Conservation (phyloP, 192 early-diverging fungal genomes). For the Powellomyces hirtus region DNA sequence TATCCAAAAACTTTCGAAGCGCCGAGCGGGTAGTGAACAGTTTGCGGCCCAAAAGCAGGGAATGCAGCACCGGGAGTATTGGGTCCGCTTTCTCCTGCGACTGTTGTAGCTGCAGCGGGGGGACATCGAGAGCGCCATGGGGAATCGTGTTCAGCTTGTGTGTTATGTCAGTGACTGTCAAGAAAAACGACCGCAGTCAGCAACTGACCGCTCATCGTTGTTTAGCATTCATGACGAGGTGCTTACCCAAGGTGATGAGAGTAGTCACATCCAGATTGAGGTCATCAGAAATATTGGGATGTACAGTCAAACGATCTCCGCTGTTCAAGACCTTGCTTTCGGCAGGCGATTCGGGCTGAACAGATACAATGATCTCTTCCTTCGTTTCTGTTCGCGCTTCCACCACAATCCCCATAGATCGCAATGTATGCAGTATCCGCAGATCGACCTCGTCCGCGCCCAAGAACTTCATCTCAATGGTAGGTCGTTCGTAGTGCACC, state of each 20-base stretch:
- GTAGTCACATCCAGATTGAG: conserved; percentile 51
- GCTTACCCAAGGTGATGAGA: conserved; percentile 35
- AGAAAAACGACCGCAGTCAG: no score
- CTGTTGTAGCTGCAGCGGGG: conserved; percentile 34
- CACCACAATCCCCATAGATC: conserved; percentile 25
- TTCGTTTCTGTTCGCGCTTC: not conserved
- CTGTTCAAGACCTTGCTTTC: no score
- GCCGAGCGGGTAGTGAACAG: conserved; percentile 37
- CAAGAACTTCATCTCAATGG: conserved; percentile 42
- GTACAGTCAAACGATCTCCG: no score
- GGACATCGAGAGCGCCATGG: conserved; percentile 30
- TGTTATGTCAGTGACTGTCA: conserved; percentile 18
- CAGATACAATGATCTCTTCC: no score
- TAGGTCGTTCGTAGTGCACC: conserved; percentile 35
- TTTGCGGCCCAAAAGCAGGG: conserved; percentile 6
- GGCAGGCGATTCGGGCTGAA: no score
- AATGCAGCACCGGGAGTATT: conserved; percentile 22
- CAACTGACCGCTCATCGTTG: no score
- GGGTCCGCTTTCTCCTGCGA: conserved; percentile 21
- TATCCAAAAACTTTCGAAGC: conserved; percentile 29
- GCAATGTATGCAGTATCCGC: conserved; percentile 21
- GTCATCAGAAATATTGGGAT: conserved; percentile 17
- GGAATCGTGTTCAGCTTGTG: conserved; percentile 38
- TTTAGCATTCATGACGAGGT: conserved; percentile 1
- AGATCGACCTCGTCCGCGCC: conserved; percentile 21